Evolutionary conservation across 108 stramenopile species (phyloP).

Genomic region (Epithemia pelagica): DNA sequence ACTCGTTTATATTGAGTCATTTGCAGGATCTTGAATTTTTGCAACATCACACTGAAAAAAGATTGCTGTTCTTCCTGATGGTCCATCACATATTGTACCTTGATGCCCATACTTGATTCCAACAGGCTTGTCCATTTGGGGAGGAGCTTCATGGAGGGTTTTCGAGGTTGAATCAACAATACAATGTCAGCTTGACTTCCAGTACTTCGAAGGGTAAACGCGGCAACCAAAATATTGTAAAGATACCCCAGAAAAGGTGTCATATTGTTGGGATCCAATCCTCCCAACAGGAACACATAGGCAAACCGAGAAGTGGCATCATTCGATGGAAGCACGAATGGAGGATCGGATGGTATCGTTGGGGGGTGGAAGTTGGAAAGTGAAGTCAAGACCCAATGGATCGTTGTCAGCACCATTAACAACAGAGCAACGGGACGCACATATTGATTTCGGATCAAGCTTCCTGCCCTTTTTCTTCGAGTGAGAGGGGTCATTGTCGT

Average conservation of each 20-base stretch:
- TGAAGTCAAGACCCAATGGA: too few relatives aligned
- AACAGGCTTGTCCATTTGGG: neutral
- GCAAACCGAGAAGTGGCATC: too few relatives aligned
- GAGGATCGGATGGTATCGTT: too few relatives aligned
- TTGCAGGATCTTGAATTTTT: conserved; percentile 33
- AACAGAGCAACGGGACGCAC: too few relatives aligned
- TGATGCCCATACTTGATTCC: conserved; percentile 10
- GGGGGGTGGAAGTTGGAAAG: too few relatives aligned
- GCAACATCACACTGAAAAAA: conserved; percentile 19
- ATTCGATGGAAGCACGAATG: too few relatives aligned
- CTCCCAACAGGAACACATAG: conserved; percentile 36
- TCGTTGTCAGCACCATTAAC: too few relatives aligned
- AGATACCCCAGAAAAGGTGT: conserved; percentile 30
- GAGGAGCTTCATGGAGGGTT: neutral
- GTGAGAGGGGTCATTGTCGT: too few relatives aligned
- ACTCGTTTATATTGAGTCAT: conserved; percentile 45
- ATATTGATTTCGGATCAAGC: too few relatives aligned
- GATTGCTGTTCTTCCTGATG: conserved; percentile 1
- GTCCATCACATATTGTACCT: conserved; percentile 10
- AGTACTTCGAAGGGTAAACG: conserved; percentile 10
- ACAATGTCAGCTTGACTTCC: conserved; percentile 31
- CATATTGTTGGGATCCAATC: conserved; percentile 27
- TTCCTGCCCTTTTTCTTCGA: too few relatives aligned
- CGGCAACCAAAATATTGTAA: conserved; percentile 31
- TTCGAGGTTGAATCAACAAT: conserved; percentile 32